Conservation (phyloP, 257 asterid genomes). For the Przewalskia tangutica region DNA sequence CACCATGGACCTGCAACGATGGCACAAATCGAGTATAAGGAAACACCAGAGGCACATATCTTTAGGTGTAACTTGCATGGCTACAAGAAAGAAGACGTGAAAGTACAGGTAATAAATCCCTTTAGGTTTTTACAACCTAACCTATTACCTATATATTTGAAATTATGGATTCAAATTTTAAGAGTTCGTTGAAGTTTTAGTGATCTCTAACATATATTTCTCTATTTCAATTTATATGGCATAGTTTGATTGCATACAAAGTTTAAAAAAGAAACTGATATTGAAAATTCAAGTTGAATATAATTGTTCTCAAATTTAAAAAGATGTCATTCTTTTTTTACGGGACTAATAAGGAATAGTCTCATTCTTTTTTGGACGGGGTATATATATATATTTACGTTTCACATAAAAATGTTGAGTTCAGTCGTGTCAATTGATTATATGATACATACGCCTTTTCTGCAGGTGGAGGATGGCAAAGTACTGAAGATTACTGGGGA, state of each 20-base stretch:
- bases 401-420: too few species aligned
- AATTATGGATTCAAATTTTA: too few species aligned
- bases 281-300: too few species aligned
- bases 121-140: not conserved
- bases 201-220: not conserved
- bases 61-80: constrained; percentile 24
- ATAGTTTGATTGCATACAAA: not conserved
- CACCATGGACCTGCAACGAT: not conserved
- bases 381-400: too few species aligned
- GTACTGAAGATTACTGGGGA: constrained; percentile 29
- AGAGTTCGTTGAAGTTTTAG: not conserved
- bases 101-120: constrained; percentile 25
- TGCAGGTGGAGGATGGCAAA: constrained; percentile 6
- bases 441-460: not conserved
- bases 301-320: too few species aligned
- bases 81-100: constrained; percentile 29
- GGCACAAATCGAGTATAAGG: constrained; percentile 19
- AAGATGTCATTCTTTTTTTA: too few species aligned
- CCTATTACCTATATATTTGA: too few species aligned
- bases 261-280: not conserved
- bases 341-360: too few species aligned
- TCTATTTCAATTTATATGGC: not conserved
- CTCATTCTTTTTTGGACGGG: too few species aligned
- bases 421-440: not conserved
- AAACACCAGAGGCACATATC: constrained; percentile 31